Evolutionary conservation across 2,329 filamentous ascomycete genomes (phyloP), one percentile per base, ranked within the genome.

Genomic region (Daldinia eschscholtzii): DNA sequence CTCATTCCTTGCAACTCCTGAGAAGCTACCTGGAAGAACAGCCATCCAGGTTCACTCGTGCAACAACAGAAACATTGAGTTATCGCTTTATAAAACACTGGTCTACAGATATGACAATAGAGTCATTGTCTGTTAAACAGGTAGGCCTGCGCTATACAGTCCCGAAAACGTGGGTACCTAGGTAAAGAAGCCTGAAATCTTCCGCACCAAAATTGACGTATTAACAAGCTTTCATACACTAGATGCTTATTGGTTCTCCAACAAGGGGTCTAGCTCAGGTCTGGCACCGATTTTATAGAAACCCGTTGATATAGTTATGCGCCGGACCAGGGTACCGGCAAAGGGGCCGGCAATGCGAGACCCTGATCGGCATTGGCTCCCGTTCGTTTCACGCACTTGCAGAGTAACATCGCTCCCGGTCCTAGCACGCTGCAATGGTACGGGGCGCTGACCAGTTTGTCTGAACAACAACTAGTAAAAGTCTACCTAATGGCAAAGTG

Each of bases 341-440:
- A 39, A 30, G 57, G 52, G 28, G 15, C 39, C 55, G 62, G 58
- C 62, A 63, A 18, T 39, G 37, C 44, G 37, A 52, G 46, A 57
- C 33, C 59, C 50, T 55, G 52, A 64, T 64, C 52, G 26, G 62
- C 56, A 57, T 61, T 64, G 65, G 60, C 50, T 65, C 61, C 59
- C 60, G 64, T 26, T 26, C 10, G 50, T 64, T 61, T 61, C 15
- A 48, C 42, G 18, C 37, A n/a, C 26, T 37, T n/a, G 23, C 26
- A 57, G 46, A 61, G 64, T 70, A 39, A 70, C 67, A 70, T 69
- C 20, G 67, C 56, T 35, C 56, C 41, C 58, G 53, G 59, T 26
- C 63, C 62, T 39, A 62, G 61, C 56, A 33, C 59, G 37, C 59
- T 64, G 60, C 53, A 62, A 64, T 57, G 46, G 52, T 52, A 64